Evolutionary conservation across 305 asterid genomes (phyloP), one percentile per base, ranked within the genome.

Genomic region (Fraxinus floribunda): DNA sequence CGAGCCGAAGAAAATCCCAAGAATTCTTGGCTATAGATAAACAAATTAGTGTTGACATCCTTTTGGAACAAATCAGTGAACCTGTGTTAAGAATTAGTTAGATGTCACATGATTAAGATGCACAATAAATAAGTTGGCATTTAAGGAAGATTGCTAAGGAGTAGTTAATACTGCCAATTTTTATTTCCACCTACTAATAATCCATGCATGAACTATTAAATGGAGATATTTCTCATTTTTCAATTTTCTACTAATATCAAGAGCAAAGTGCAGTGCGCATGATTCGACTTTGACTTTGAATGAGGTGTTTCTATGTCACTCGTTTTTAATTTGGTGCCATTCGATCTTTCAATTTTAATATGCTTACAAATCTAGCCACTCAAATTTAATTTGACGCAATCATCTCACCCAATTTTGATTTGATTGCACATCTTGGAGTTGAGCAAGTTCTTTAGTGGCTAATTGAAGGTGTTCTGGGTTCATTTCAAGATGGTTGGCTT

Each of bases 151-250:
- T 72, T 11, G 86, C 76, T 75, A 41, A 26, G 22, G 76, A 36
- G 79, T 29, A 55, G 57, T 46, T 78, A 49, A 78, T 62, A 62
- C 35, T 46, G 29, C 16, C 52, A n/a, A 35, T 66, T 62, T 74
- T 52, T 66, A 70, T 46, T 76, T 7, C 76, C 79, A 80, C 81
- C 81, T n/a, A 44, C 41, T 35, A 62, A 39, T 79, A 36, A 6
- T 39, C 66, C 34, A 66, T 22, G 80, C 34, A 22, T 62, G 0
- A 10, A 22, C 5, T 62, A 20, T 22, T 22, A 15, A 13, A 30
- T 8, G 38, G 38, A 52, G 22, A 52, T 15, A 71, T 29, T 26
- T 71, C 39, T 11, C 32, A 76, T 20, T 39, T 20, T 38, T 22
- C 5, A 15, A 26, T 1, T 9, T 18, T 60, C 64, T 32, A 52